Conservation (phyloP, 148 eudicot genomes). For the Beta vulgaris region DNA sequence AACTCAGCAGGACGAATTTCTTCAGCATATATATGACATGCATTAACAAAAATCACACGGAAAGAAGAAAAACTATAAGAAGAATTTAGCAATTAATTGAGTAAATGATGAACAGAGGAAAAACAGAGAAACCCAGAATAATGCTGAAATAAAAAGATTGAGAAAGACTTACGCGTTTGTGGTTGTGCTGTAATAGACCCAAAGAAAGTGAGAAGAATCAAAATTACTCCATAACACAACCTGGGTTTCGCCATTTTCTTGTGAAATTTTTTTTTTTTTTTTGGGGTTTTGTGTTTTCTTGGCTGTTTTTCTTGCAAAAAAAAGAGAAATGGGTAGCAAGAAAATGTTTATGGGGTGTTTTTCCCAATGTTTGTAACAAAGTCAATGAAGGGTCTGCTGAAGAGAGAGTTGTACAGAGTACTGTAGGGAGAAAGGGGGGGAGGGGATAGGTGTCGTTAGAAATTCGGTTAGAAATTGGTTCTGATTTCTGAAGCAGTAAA, state of each 20-base stretch:
- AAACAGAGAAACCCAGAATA: background rate
- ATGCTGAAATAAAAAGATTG: background rate
- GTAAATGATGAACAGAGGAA: background rate
- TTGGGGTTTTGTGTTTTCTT: slow-evolving; percentile 1
- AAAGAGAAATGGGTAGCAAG: background rate
- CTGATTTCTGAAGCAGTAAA: no score
- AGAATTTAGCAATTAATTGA: slow-evolving; percentile 3
- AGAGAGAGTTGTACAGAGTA: background rate
- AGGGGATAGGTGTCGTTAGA: slow-evolving; percentile 4
- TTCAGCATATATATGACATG: background rate
- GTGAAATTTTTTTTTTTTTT: background rate
- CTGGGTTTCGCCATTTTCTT: slow-evolving; percentile 10
- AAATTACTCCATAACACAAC: slow-evolving; percentile 2
- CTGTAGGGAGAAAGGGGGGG: background rate
- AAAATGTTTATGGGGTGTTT: background rate
- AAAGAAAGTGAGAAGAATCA: slow-evolving; percentile 12
- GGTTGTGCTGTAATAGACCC: slow-evolving; percentile 17
- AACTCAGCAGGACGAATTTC: background rate
- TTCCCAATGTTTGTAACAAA: no score
- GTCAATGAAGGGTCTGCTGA: slow-evolving; percentile 1
- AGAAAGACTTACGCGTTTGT: slow-evolving; percentile 17
- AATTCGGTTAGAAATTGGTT: slow-evolving; percentile 20
- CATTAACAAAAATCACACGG: background rate
- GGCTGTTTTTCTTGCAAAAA: background rate
- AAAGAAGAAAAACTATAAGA: background rate